Conservation (phyloP, 202 grass and related monocot genomes). For the Setaria italica region DNA sequence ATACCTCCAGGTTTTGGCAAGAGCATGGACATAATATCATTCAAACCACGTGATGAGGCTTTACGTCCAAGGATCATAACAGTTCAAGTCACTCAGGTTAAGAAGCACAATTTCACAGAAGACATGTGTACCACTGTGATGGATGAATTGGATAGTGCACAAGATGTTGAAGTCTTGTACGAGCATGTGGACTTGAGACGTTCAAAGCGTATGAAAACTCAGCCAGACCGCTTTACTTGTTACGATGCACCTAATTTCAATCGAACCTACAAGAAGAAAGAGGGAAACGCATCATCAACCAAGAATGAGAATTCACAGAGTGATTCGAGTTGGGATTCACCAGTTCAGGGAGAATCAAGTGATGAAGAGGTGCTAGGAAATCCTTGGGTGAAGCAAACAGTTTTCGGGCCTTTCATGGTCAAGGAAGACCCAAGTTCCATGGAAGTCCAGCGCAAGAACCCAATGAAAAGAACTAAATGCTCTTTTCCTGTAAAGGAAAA, state of each 20-base stretch:
- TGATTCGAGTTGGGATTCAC: conserved; percentile 30
- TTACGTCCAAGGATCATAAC: conserved; percentile 53
- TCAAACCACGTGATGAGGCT: conserved; percentile 34
- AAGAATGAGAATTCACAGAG: conserved; percentile 25
- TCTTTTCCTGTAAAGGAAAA: conserved; percentile 42
- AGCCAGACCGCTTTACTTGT: conserved; percentile 66
- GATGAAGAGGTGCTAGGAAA: conserved; percentile 40
- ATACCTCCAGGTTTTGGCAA: conserved; percentile 49
- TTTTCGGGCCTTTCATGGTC: background rate
- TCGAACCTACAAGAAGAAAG: conserved; percentile 46
- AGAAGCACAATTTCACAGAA: conserved; percentile 39
- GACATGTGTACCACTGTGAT: background rate
- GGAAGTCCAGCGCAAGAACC: conserved; percentile 20
- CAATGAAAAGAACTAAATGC: conserved; percentile 26
- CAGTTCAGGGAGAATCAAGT: conserved; percentile 28
- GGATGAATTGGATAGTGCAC: conserved; percentile 45
- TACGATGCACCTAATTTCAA: conserved; percentile 62
- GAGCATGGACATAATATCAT: conserved; percentile 66
- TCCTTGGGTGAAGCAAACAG: conserved; percentile 29
- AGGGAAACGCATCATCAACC: background rate
- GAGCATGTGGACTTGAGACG: conserved; percentile 70
- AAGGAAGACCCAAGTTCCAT: conserved; percentile 17
- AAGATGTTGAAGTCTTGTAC: conserved; percentile 63
- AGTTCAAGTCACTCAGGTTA: conserved; percentile 46
- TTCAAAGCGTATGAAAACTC: conserved; percentile 73